Evolutionary conservation across 805 yeast species (phyloP).

Genomic region (Ogataea ganodermae): DNA sequence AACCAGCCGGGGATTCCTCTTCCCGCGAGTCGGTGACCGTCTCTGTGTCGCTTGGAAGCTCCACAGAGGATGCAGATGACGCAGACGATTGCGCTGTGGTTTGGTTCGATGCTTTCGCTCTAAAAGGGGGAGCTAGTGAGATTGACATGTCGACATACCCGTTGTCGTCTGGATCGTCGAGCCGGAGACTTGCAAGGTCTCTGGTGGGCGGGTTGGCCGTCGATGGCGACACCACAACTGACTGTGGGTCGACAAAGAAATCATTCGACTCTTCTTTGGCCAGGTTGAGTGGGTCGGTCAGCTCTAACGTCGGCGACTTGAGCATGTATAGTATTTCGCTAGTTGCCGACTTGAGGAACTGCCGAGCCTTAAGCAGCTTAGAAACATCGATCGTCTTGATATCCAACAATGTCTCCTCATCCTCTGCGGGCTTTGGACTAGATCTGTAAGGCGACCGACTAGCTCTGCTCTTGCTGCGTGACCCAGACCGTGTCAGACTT

Average conservation of each 20-base stretch:
- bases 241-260: slow-evolving; percentile 14
- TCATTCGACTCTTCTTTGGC: slow-evolving; percentile 23
- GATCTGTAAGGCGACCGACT: slow-evolving; percentile 5
- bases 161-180: slow-evolving; percentile 10
- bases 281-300: slow-evolving; percentile 31
- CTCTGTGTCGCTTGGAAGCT: slow-evolving; percentile 26
- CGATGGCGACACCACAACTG: slow-evolving; percentile 2
- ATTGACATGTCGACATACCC: slow-evolving; percentile 30
- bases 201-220: slow-evolving; percentile 6
- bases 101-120: slow-evolving; percentile 6
- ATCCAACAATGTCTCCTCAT: slow-evolving; percentile 17
- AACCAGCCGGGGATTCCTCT: slow-evolving; percentile 2
- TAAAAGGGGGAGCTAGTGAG: slow-evolving; percentile 27
- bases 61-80: slow-evolving; percentile 5
- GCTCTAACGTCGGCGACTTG: slow-evolving; percentile 37
- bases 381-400: slow-evolving; percentile 30
- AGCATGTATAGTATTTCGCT: slow-evolving; percentile 38
- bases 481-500: slow-evolving; percentile 12
- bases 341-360: slow-evolving; percentile 38
- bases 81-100: not conserved
- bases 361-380: slow-evolving; percentile 35
- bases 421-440: slow-evolving; percentile 2
- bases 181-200: slow-evolving; percentile 4
- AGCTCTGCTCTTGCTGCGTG: slow-evolving; percentile 16
- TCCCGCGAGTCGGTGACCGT: slow-evolving; percentile 21